phyloP scores from a whole-genome alignment of 2,329 filamentous ascomycete species.

The Lachnellula subtilissima region DNA sequence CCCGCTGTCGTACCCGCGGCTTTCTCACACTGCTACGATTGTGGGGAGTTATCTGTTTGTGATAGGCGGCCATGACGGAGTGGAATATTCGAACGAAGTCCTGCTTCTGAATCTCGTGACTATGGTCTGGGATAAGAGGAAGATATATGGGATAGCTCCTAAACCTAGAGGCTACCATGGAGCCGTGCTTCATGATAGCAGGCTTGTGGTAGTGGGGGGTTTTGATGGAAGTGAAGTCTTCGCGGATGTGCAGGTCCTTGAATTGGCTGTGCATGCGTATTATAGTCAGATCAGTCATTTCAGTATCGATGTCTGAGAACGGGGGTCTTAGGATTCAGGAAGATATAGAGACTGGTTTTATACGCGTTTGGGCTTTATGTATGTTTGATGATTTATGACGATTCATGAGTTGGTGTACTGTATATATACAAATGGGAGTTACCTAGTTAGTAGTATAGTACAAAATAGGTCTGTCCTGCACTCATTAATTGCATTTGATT shows the following conservation, averaged over 20 bases:
- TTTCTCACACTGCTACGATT: slow-evolving; percentile 65
- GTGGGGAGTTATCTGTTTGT: slow-evolving; percentile 68
- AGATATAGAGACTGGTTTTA: too few relatives aligned
- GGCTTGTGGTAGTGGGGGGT: slow-evolving; percentile 60
- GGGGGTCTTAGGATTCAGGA: neutral
- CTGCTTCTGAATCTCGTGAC: slow-evolving; percentile 65
- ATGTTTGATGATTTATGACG: too few relatives aligned
- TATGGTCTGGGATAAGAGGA: slow-evolving; percentile 68
- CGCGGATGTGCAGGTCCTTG: slow-evolving; percentile 61
- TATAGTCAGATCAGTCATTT: slow-evolving; percentile 72
- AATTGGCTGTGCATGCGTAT: slow-evolving; percentile 66
- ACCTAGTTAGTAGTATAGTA: too few relatives aligned
- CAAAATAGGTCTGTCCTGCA: too few relatives aligned
- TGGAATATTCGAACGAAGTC: slow-evolving; percentile 65
- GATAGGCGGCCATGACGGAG: slow-evolving; percentile 64
- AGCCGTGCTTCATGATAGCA: slow-evolving; percentile 59
- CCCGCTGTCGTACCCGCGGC: slow-evolving; percentile 55
- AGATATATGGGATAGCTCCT: slow-evolving; percentile 58
- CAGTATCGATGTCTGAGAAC: slow-evolving; percentile 57
- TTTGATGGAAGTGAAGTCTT: slow-evolving; percentile 66
- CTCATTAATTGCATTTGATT: too few relatives aligned
- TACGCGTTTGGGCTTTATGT: too few relatives aligned
- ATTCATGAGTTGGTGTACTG: too few relatives aligned
- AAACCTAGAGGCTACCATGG: slow-evolving; percentile 64
- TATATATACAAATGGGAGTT: too few relatives aligned